Evolutionary conservation across 352 stramenopile genomes (phyloP).

Genomic region (Phytophthora syringae): DNA sequence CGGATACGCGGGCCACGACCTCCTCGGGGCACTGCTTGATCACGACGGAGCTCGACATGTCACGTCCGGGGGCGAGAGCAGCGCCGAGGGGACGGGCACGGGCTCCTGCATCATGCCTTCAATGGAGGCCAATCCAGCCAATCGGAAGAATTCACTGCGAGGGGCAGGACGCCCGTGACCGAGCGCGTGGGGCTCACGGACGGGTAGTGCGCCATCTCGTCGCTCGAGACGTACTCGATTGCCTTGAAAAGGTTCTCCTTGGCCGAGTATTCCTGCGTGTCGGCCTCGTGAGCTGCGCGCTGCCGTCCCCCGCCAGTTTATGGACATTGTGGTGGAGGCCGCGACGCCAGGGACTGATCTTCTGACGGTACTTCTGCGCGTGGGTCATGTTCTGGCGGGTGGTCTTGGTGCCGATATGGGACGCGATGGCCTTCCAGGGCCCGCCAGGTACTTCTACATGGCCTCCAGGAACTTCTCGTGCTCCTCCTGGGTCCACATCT

Average conservation of each 20-base stretch:
- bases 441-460: constrained; percentile 89
- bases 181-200: constrained; percentile 42
- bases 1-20: constrained; percentile 17
- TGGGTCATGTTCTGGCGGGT: constrained; percentile 95
- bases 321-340: constrained; percentile 80
- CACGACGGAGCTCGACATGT: no score
- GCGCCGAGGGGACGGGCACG: no score
- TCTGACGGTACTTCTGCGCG: constrained; percentile 86
- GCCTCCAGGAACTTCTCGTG: constrained; percentile 88
- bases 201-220: constrained; percentile 47
- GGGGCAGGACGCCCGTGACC: constrained; percentile 35
- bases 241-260: constrained; percentile 69
- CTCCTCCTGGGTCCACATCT: constrained; percentile 88
- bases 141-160: constrained; percentile 72
- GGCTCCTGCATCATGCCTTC: constrained; percentile 86
- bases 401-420: constrained; percentile 83
- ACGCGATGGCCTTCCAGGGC: constrained; percentile 84
- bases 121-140: constrained; percentile 76
- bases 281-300: constrained; percentile 43
- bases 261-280: constrained; percentile 50
- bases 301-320: constrained; percentile 59
- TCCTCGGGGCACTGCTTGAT: constrained; percentile 44
- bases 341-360: constrained; percentile 83
- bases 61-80: no score
- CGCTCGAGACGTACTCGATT: no score